phyloP scores from a whole-genome alignment of 305 asterid genomes.

The Striga hermonthica region DNA sequence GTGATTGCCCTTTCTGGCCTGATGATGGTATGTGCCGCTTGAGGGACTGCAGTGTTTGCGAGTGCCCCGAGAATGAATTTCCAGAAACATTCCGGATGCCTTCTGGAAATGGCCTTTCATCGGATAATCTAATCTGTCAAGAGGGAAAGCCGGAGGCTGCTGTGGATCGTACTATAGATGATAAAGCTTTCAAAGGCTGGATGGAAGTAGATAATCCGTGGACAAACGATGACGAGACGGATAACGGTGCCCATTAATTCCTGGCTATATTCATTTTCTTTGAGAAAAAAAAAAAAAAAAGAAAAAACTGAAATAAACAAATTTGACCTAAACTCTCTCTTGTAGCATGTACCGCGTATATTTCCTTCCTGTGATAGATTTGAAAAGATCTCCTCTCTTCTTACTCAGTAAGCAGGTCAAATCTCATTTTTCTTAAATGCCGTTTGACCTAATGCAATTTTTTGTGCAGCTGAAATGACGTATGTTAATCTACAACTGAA shows the following conservation, averaged over 20 bases:
- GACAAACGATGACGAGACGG: slow-evolving; percentile 70
- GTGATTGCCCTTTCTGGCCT: slow-evolving; percentile 83
- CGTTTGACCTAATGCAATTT: slow-evolving; percentile 24
- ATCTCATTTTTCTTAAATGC: slow-evolving; percentile 5
- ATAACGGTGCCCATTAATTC: slow-evolving; percentile 46
- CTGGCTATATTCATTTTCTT: neutral
- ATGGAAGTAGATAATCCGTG: slow-evolving; percentile 64
- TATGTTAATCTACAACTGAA: slow-evolving; percentile 65
- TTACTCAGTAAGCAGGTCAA: too few relatives aligned
- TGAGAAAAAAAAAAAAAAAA: neutral
- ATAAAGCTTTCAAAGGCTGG: slow-evolving; percentile 63
- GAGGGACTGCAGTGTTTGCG: slow-evolving; percentile 67
- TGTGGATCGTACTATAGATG: slow-evolving; percentile 65
- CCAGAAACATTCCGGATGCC: slow-evolving; percentile 52
- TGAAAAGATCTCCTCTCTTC: too few relatives aligned
- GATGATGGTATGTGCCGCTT: slow-evolving; percentile 63
- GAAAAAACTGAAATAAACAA: neutral
- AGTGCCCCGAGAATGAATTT: slow-evolving; percentile 71
- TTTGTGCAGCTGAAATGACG: slow-evolving; percentile 60
- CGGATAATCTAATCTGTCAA: slow-evolving; percentile 53
- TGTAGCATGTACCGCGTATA: neutral
- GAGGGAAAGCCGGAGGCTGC: slow-evolving; percentile 63
- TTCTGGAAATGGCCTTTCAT: slow-evolving; percentile 30
- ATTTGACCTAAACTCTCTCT: neutral
- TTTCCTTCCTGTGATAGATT: slow-evolving; percentile 2